Evolutionary conservation across 2,329 filamentous ascomycete species (phyloP), one percentile per base, ranked within the genome.

Genomic region (Aureobasidium leucospermi): DNA sequence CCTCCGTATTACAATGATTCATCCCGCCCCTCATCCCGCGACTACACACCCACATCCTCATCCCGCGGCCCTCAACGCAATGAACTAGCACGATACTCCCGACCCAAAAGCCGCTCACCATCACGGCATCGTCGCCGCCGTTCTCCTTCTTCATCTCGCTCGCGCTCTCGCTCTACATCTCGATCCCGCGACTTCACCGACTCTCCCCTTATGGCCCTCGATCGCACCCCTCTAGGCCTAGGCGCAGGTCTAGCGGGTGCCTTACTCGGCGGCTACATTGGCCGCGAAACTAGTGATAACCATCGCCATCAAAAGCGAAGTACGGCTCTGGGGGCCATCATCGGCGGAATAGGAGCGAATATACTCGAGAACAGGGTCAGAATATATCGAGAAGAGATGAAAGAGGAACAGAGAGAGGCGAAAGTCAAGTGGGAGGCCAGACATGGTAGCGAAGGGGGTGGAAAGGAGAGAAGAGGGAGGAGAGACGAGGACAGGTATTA

Each of bases 301-400:
- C 23, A 23, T 29, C 55, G 55, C 5, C 55, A 43, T 15, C 58
- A 53, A 19, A 53, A 46, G 19, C 46, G 58, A 3, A 34, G 58
- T 6, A 32, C 58, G 5, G 58, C 58, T 6, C 15, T 59, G 8
- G 58, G 58, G 0, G 58, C 58, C 19, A 43, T 59, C 8, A 38
- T 59, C 7, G 58, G 58, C 29, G 58, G 58, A 10, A 52, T 59
- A 9, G 58, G 58, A 6, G 58, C 58, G n/a, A 59, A 59, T 16
- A 45, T 59, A 6, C 6, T 59, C 7, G 58, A 59, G 10, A 51
- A 59, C 38, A 52, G 58, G 29, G 41, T 52, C 3, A 47, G 41
- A 23, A 59, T 59, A 16, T 59, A 53, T 6, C 16, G 47, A 15
- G 58, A 59, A 2, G 58, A 59, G 1, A 53, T 28, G 47, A 53